phyloP scores from a whole-genome alignment of 1,284 basidiomycete genomes.

The Spongispora temasekensis region DNA sequence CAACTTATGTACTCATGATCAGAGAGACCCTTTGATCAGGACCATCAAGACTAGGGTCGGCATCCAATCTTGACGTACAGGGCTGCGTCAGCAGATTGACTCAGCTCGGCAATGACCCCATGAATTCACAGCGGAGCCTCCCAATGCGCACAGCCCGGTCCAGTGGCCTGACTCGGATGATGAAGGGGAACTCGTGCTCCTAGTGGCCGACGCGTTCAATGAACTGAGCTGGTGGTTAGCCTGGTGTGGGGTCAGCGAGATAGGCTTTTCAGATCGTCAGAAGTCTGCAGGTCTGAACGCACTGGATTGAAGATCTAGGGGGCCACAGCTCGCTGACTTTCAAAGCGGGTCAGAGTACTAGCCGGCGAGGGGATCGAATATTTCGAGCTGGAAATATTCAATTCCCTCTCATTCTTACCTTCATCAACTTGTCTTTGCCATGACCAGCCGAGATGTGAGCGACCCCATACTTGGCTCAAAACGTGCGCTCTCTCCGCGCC shows the following conservation, averaged over 20 bases:
- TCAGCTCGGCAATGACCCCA: conserved; percentile 12
- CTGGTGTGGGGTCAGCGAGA: neutral
- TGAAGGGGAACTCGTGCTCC: neutral
- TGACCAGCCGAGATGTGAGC: conserved; percentile 15
- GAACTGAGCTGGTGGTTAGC: neutral
- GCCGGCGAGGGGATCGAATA: conserved; percentile 17
- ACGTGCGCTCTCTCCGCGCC: conserved; percentile 33
- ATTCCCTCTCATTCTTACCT: conserved; percentile 12
- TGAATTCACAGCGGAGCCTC: conserved; percentile 7
- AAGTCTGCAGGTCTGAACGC: neutral
- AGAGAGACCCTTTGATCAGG: conserved; percentile 6
- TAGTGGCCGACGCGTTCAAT: conserved; percentile 3
- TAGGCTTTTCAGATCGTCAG: conserved; percentile 12
- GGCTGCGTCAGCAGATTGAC: conserved; percentile 27
- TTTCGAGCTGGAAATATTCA: neutral
- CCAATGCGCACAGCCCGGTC: neutral
- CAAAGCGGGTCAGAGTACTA: conserved; percentile 27
- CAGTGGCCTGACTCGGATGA: neutral
- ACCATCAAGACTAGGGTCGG: conserved; percentile 15
- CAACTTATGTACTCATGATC: conserved; percentile 4
- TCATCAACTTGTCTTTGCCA: conserved; percentile 18
- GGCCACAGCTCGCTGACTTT: conserved; percentile 31
- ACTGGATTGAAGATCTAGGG: neutral
- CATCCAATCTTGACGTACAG: conserved; percentile 5
- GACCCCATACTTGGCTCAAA: conserved; percentile 31